Evolutionary conservation across 1,284 basidiomycete genomes (phyloP).

Genomic region (Ganoderma resinaceum): DNA sequence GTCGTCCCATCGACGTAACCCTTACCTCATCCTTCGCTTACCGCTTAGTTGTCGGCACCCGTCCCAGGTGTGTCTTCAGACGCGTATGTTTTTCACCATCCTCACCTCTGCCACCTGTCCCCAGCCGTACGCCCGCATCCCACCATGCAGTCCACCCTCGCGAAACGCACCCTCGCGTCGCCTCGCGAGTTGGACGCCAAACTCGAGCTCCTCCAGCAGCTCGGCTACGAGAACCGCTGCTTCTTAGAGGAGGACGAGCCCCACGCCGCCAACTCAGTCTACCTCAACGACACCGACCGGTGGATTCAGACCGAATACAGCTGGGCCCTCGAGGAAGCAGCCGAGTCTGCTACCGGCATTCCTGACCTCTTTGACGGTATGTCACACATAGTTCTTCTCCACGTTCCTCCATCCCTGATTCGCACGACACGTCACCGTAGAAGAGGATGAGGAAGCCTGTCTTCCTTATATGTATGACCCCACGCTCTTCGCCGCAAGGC

Average conservation of each 20-base stretch:
- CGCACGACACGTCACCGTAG: constrained; percentile 28
- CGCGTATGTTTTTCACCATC: constrained; percentile 20
- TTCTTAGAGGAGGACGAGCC: constrained; percentile 27
- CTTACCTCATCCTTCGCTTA: constrained; percentile 24
- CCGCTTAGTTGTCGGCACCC: constrained; percentile 17
- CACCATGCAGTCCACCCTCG: constrained; percentile 28
- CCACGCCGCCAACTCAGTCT: constrained; percentile 22
- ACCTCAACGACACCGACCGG: constrained; percentile 27
- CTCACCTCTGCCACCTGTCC: constrained; percentile 14
- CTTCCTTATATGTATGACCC: constrained; percentile 40
- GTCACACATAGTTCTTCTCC: constrained; percentile 8
- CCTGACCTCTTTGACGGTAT: constrained; percentile 35
- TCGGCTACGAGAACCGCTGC: constrained; percentile 30
- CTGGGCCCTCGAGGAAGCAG: constrained; percentile 33
- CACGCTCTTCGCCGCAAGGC: constrained; percentile 34
- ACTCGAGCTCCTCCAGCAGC: constrained; percentile 39
- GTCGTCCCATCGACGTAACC: constrained; percentile 14
- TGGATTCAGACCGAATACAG: constrained; percentile 35
- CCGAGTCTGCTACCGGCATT: constrained; percentile 29
- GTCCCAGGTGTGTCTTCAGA: constrained; percentile 16
- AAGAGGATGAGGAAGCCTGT: constrained; percentile 40
- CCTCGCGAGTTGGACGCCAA: constrained; percentile 35
- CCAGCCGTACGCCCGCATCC: constrained; percentile 14
- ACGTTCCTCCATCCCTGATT: constrained; percentile 14
- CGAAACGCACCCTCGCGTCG: constrained; percentile 26